Conservation (phyloP, 331 rosid genomes). For the Rosa hybrid region DNA sequence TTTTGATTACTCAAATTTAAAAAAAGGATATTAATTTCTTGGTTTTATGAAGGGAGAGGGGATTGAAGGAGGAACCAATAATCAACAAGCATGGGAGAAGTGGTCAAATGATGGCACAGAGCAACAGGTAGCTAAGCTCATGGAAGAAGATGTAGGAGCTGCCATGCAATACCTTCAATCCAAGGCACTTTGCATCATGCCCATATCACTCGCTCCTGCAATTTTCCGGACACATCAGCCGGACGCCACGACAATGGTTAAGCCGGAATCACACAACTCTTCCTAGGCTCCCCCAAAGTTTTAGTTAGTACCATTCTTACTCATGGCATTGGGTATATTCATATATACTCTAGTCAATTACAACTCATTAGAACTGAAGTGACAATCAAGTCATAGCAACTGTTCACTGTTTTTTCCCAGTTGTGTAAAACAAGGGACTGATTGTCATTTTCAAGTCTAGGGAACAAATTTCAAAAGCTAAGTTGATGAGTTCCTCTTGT, state of each 20-base stretch:
- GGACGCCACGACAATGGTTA: conserved; percentile 51
- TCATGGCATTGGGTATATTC: conserved; percentile 23
- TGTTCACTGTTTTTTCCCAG: conserved; percentile 29
- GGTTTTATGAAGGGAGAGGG: conserved; percentile 55
- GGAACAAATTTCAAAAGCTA: conserved; percentile 39
- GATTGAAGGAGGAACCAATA: conserved; percentile 55
- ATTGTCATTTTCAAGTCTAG: conserved; percentile 37
- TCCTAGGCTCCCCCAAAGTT: conserved; percentile 40
- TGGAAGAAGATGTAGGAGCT: conserved; percentile 99
- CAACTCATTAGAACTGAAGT: conserved; percentile 31
- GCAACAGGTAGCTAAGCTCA: conserved; percentile 89
- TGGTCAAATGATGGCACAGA: conserved; percentile 98
- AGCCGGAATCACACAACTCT: conserved; percentile 74
- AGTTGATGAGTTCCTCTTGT: conserved; percentile 43
- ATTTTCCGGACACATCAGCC: conserved; percentile 74
- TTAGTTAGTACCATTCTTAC: conserved; percentile 31
- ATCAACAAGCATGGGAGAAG: conserved; percentile 79
- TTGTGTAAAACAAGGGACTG: conserved; percentile 48
- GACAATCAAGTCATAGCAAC: conserved; percentile 38
- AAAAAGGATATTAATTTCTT: not conserved
- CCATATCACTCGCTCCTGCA: conserved; percentile 89
- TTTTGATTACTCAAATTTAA: not conserved
- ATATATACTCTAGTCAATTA: conserved; percentile 30
- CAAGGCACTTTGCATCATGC: conserved; percentile 98
- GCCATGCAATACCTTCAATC: conserved; percentile 98